Base-by-base conservation (phyloP, 2,329 filamentous ascomycete species). In the Sordariomycetes sp. region DNA sequence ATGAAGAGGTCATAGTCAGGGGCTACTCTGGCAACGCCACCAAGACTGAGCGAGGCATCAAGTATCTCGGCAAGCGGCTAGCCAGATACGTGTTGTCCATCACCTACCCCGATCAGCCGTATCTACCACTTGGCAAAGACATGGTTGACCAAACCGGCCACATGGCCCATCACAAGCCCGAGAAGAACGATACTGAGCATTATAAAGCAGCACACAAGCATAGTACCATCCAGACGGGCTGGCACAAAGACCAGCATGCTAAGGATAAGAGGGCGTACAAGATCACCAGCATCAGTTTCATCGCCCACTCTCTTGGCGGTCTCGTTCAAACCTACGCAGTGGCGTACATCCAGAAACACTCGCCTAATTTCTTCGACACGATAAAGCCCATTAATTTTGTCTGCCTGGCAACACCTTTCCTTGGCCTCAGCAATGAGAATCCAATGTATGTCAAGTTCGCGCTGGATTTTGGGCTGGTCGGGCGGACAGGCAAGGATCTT, bases 381-480 rank as follows among this genome's bases (percentile, higher is more conserved):
- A 94, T 95, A 47, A 74, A 78, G 42, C 90, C 90, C 0, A 67
- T 94, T 53, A 95, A 95, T 53, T 96, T 96, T 50, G 82, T 96
- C 43, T 72, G 83, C 19, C 64, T 96, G 45, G 88, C 90, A 12
- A 82, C 88, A 1, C 90, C 90, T 0, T 86, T 95, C 44, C 63
- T 96, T 2, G 90, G 90, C 0, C 64, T 96, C 24, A 96, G 90
- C 57, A 95, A 98, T 53, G 92, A 98, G 53, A 98, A 98, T 47
- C 92, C 92, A 0, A 70, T 96, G 37, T 98, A 98, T 54, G 85
- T 98, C 57, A 94, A 88, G 49, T 96, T 98, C 55, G 92, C 92
- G 0, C 66, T 98, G 4, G 92, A 98, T 54, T 94, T 96, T 60
- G 92, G 92, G 0, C 70, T 98, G 2, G 90, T 98, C 11, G 92